These are phyloP conservation scores for Waltergamsia citrina DNA, from an alignment of 2,329 filamentous ascomycete species.

Conservation along the genomic window DNA sequence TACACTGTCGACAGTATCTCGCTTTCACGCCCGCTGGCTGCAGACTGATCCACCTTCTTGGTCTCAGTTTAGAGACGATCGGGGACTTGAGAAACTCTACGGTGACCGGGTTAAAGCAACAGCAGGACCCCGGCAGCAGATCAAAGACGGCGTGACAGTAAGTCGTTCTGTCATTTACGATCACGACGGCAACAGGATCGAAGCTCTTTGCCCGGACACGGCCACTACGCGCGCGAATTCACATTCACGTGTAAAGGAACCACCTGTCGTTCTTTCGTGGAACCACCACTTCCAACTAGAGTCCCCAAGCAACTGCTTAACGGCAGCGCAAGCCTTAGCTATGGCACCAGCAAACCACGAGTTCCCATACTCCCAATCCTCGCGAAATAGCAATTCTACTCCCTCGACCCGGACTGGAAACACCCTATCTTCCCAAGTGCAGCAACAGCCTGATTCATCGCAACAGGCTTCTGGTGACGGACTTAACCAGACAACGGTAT, in stretches of 20 bases:
- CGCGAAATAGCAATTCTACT: too few relatives aligned
- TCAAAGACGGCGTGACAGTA: constrained; percentile 7
- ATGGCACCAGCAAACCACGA: background rate
- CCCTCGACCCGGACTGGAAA: background rate
- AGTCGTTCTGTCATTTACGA: constrained; percentile 55
- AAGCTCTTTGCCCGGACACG: constrained; percentile 59
- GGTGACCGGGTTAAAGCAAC: constrained; percentile 5
- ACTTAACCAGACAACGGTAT: constrained; percentile 51
- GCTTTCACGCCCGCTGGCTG: constrained; percentile 63
- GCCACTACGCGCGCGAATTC: constrained; percentile 6
- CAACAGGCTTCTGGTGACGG: constrained; percentile 28
- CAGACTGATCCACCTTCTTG: constrained; percentile 44
- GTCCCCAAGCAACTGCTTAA: background rate
- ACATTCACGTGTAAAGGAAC: too few relatives aligned
- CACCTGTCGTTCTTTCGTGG: constrained; percentile 35
- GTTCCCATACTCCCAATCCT: too few relatives aligned
- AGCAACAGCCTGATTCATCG: constrained; percentile 14
- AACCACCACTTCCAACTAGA: constrained; percentile 23
- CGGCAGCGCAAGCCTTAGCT: background rate
- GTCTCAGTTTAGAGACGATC: constrained; percentile 13
- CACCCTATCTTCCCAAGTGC: background rate
- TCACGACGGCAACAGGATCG: constrained; percentile 76
- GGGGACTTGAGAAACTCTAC: constrained; percentile 3
- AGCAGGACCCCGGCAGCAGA: constrained; percentile 20
- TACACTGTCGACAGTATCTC: constrained; percentile 54